Conservation (phyloP, 2,329 filamentous ascomycete genomes). For the Fusarium secorum region DNA sequence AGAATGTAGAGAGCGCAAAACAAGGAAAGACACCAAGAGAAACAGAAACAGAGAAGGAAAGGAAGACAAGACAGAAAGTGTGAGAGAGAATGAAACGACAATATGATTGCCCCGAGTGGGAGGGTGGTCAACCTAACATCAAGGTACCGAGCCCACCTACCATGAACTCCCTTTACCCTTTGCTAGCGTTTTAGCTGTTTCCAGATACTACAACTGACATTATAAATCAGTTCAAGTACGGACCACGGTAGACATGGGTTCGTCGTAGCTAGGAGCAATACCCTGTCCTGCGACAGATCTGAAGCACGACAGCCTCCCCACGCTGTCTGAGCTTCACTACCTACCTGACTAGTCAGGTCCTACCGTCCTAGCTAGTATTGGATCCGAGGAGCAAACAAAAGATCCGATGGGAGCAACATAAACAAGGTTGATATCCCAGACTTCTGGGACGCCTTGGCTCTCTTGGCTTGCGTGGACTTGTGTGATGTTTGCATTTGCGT, state of each 20-base stretch:
- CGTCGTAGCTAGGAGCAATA: conserved; percentile 21
- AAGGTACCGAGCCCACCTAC: neutral
- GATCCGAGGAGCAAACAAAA: conserved; percentile 9
- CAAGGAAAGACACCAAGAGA: conserved; percentile 31
- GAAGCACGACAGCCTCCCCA: conserved; percentile 51
- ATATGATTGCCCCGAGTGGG: conserved; percentile 21
- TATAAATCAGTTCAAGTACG: conserved; percentile 24
- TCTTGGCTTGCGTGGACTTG: conserved; percentile 15
- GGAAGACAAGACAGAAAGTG: conserved; percentile 23
- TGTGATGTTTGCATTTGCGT: neutral
- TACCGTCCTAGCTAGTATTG: neutral
- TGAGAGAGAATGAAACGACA: conserved; percentile 35
- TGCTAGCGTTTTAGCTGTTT: conserved; percentile 38
- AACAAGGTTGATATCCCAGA: conserved; percentile 25
- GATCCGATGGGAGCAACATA: neutral
- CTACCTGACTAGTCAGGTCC: conserved; percentile 7
- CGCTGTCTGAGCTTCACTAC: conserved; percentile 33
- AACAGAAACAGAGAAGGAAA: conserved; percentile 27
- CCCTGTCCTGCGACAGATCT: conserved; percentile 58
- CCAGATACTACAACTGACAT: conserved; percentile 24
- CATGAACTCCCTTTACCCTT: neutral
- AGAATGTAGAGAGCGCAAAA: conserved; percentile 25
- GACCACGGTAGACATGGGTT: conserved; percentile 25
- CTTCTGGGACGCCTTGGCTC: conserved; percentile 30
- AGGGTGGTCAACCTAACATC: conserved; percentile 27